phyloP scores from a whole-genome alignment of 345 rosid species.

The Camelina neglecta region DNA sequence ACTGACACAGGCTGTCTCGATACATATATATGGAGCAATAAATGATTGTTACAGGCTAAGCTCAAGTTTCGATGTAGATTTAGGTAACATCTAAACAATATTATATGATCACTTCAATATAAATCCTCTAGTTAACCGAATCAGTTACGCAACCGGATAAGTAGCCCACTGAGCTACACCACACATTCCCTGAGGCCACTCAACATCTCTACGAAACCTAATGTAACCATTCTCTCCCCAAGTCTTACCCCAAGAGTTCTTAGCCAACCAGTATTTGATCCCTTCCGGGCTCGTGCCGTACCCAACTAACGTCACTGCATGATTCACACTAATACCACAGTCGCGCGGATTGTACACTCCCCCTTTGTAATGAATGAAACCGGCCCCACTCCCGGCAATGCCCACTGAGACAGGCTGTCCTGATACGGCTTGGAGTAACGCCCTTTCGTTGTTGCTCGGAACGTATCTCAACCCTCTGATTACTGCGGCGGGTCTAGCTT shows the following conservation, averaged over 20 bases:
- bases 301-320: conserved; percentile 61
- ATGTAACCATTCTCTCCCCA: conserved; percentile 71
- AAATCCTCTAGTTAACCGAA: neutral
- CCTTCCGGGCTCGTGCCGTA: conserved; percentile 53
- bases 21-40: conserved; percentile 15
- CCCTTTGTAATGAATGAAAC: conserved; percentile 46
- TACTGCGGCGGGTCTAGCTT: conserved; percentile 26
- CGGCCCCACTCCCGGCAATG: conserved; percentile 39
- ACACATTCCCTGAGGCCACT: conserved; percentile 57
- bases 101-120: neutral
- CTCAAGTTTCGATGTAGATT: no score
- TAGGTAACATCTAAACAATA: no score
- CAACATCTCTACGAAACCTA: conserved; percentile 52
- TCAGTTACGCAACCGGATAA: conserved; percentile 46
- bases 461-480: conserved; percentile 51
- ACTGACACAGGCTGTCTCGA: conserved; percentile 67
- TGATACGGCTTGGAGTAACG: conserved; percentile 55
- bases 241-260: conserved; percentile 66
- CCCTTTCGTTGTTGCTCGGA: conserved; percentile 51
- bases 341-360: conserved; percentile 51
- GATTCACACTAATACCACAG: conserved; percentile 50
- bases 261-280: conserved; percentile 58
- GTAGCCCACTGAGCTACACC: conserved; percentile 53
- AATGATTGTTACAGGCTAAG: no score
- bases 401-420: conserved; percentile 61